Percentiles rank a stretch among this genome's conserved stretches.
Evolutionary conservation across 345 rosid genomes (phyloP).

Genomic region (Populus ilicifolia): DNA sequence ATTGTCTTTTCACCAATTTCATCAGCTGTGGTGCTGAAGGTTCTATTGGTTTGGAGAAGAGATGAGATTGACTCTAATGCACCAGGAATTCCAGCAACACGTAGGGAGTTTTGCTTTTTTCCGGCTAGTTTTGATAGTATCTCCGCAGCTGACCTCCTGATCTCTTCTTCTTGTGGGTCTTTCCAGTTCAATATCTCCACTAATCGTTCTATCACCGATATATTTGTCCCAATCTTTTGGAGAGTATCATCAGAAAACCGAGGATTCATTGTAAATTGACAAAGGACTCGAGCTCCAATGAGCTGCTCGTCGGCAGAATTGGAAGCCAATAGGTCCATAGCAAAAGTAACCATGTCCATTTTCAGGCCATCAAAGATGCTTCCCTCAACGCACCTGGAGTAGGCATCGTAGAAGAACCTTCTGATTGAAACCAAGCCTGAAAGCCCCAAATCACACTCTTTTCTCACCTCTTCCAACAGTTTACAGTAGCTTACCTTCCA

Average conservation of each 20-base stretch:
- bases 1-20: conserved; percentile 60
- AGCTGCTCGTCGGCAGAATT: conserved; percentile 83
- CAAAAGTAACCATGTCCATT: conserved; percentile 81
- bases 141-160: conserved; percentile 69
- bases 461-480: conserved; percentile 64
- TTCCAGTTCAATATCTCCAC: conserved; percentile 96
- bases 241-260: conserved; percentile 69
- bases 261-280: conserved; percentile 44
- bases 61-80: conserved; percentile 94
- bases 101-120: conserved; percentile 69
- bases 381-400: conserved; percentile 72
- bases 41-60: conserved; percentile 56
- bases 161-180: conserved; percentile 78
- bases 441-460: conserved; percentile 63
- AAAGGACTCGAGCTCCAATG: conserved; percentile 61
- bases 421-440: conserved; percentile 57
- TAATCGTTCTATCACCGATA: conserved; percentile 58
- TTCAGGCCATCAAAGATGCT: conserved; percentile 83
- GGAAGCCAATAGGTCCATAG: conserved; percentile 65
- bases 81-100: conserved; percentile 81
- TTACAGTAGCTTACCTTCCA: conserved; percentile 44
- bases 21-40: conserved; percentile 48
- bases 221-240: conserved; percentile 71
- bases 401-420: conserved; percentile 86
- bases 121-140: conserved; percentile 67